Base-by-base conservation (phyloP, 2,329 filamentous ascomycete species). In the Tolypocladium album region DNA sequence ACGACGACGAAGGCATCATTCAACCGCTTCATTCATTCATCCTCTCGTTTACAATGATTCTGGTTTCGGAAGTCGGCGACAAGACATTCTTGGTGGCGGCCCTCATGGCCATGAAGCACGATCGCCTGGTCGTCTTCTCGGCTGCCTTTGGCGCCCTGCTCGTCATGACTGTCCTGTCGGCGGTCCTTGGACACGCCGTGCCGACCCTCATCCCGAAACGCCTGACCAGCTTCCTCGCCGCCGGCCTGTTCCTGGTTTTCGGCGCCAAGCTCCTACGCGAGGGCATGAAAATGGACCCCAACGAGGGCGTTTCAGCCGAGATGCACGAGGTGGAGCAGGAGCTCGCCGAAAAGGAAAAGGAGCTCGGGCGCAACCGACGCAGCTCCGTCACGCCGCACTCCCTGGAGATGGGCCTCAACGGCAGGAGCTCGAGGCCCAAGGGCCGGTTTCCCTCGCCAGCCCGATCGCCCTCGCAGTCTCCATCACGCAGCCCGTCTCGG, bases 21-120 rank as follows among this genome's bases (percentile, higher is more conserved):
- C 88, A 87, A 63, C 90, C 90, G 22, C 79, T 87, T 68, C 93
- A 99, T 73, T 97, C 94, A 4, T 95, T 94, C 69, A 70, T 96
- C 15, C 86, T 97, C 39, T 96, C 94, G 20, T 86, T 97, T 62
- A 93, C 92, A 61, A 99, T 97, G 94, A 99, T 99, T 68, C 79
- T 97, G 63, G 88, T 97, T 67, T 97, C 93, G 55, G 94, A 99
- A 73, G 86, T 99, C 68, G 94, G 94, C 64, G 94, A 99, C 83
- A 99, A 99, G 78, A 99, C 94, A 0, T 99, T 99, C 79, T 82
- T 99, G 52, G 91, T 99, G 27, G 94, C 94, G 8, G 93, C 92
- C 9, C 84, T 99, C 22, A 99, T 99, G 94, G 94, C 94, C 15
- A 99, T 99, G 94, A 94, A 96, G 72, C 93, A 99, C 69, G 89